A percentile compares a stretch with the other conserved stretches of the same genome.
phyloP scores from a whole-genome alignment of 306 rosid species.

The Fragaria iinumae region DNA sequence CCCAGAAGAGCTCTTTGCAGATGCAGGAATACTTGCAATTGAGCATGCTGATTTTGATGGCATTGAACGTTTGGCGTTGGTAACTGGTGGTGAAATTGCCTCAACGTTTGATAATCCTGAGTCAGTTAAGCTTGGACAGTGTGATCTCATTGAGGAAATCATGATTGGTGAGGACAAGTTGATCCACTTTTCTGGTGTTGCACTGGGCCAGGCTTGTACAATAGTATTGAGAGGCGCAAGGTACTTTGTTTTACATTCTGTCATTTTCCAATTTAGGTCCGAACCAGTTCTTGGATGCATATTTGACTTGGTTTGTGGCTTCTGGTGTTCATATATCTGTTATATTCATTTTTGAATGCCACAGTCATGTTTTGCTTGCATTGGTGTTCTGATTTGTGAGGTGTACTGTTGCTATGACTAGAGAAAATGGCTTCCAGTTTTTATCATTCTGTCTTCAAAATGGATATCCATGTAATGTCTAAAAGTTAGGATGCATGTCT shows the following conservation, averaged over 20 bases:
- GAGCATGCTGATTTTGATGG: conserved; percentile 99
- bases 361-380: background rate
- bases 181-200: conserved; percentile 95
- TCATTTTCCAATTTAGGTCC: background rate
- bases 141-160: conserved; percentile 88
- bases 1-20: conserved; percentile 97
- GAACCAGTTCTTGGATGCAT: background rate
- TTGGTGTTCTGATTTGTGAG: background rate
- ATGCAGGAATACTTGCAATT: conserved; percentile 92
- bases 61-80: conserved; percentile 84
- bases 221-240: conserved; percentile 92
- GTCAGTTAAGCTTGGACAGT: conserved; percentile 90
- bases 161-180: conserved; percentile 96
- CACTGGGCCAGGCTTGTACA: conserved; percentile 94
- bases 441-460: background rate
- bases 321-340: background rate
- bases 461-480: background rate
- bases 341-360: background rate
- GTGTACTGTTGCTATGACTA: background rate
- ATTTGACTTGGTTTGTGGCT: background rate
- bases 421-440: background rate
- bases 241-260: conserved; percentile 29
- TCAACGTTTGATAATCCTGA: conserved; percentile 96
- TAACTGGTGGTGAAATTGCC: conserved; percentile 95
- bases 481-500: background rate